Conservation (phyloP, 2,329 filamentous ascomycete species). For the Paecilomyces sp. region DNA sequence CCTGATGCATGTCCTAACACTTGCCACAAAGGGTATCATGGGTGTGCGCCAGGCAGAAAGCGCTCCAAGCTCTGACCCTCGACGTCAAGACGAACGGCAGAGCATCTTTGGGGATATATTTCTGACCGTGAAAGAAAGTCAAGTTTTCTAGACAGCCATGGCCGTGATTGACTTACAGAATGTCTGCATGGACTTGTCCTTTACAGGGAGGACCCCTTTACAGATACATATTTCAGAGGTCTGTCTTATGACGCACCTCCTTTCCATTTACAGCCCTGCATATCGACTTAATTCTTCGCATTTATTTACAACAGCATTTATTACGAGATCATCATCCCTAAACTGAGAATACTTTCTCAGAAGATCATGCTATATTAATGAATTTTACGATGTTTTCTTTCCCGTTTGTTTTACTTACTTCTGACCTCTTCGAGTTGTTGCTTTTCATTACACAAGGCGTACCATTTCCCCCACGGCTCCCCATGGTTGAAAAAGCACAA, state of each 20-base stretch:
- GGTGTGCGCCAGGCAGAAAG: slow-evolving; percentile 52
- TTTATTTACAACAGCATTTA: neutral
- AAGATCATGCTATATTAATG: neutral
- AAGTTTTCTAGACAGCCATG: neutral
- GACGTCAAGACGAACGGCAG: neutral
- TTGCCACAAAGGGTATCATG: slow-evolving; percentile 61
- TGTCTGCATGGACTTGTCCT: neutral
- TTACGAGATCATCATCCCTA: neutral
- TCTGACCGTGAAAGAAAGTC: slow-evolving; percentile 12
- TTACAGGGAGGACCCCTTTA: neutral
- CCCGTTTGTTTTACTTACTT: neutral
- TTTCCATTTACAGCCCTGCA: neutral
- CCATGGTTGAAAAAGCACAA: neutral
- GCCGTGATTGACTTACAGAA: neutral
- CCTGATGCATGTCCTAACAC: slow-evolving; percentile 64
- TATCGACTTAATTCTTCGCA: neutral
- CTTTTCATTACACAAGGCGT: neutral
- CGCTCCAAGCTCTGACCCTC: slow-evolving; percentile 26
- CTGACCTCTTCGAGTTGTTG: neutral
- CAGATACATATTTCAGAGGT: neutral
- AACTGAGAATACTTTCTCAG: neutral
- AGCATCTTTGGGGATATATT: slow-evolving; percentile 21
- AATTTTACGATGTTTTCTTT: neutral
- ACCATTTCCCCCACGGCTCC: neutral
- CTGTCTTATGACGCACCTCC: neutral